phyloP scores from a whole-genome alignment of 192 early-diverging fungal species.

The Coemansia sp. region DNA sequence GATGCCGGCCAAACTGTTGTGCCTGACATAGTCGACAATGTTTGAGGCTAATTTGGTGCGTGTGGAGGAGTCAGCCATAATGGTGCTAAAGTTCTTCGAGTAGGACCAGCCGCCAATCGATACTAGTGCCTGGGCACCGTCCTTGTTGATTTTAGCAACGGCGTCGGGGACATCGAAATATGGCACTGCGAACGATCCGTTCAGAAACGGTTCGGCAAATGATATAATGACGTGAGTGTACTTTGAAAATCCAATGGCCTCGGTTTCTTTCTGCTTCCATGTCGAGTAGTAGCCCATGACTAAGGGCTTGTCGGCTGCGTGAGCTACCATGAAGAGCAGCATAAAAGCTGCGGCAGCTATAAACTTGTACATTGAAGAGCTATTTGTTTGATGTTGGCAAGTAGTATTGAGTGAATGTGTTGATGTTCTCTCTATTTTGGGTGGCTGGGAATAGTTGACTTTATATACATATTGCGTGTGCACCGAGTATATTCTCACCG shows the following conservation, averaged over 20 bases:
- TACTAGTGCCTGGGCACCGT: conserved; percentile 59
- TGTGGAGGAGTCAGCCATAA: conserved; percentile 41
- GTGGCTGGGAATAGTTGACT: no score
- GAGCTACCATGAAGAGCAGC: background rate
- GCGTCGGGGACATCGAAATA: conserved; percentile 31
- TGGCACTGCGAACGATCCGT: conserved; percentile 29
- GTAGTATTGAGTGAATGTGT: background rate
- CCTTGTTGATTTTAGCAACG: conserved; percentile 53
- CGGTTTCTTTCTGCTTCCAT: conserved; percentile 21
- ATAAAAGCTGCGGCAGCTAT: background rate
- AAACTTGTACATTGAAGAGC: background rate
- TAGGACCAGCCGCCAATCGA: conserved; percentile 75
- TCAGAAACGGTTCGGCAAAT: conserved; percentile 52
- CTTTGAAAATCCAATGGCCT: conserved; percentile 34
- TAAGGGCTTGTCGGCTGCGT: conserved; percentile 3
- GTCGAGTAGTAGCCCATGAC: conserved; percentile 23
- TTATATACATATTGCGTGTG: no score
- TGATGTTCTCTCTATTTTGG: background rate
- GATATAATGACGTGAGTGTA: conserved; percentile 71
- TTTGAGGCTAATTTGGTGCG: conserved; percentile 60
- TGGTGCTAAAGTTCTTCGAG: conserved; percentile 61
- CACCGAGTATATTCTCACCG: no score
- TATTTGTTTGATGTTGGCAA: no score
- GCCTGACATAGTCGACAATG: conserved; percentile 58
- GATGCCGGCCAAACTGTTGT: conserved; percentile 57